These are phyloP conservation scores for Solanum aculeatissimum DNA, from an alignment of 305 asterid species.

Conservation along the genomic window DNA sequence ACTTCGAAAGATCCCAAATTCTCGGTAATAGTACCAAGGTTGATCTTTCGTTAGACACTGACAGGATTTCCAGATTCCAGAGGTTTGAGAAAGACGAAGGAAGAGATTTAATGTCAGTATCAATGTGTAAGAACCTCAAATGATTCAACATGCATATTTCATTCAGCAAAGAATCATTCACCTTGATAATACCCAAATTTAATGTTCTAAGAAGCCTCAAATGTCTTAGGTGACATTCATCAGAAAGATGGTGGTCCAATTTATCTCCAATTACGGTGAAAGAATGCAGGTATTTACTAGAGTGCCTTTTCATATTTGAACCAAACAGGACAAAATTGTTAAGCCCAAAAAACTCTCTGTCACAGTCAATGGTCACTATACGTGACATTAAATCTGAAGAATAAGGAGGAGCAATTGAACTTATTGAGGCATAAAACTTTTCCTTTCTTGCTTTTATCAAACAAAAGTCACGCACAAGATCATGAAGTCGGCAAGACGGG, in stretches of 20 bases:
- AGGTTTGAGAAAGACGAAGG: neutral
- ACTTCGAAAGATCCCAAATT: neutral
- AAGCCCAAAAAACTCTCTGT: neutral
- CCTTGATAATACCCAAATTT: too few relatives aligned
- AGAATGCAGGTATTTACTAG: neutral
- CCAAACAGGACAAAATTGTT: neutral
- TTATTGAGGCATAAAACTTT: neutral
- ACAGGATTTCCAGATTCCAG: neutral
- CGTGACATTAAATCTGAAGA: too few relatives aligned
- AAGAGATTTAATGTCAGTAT: neutral
- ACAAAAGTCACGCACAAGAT: neutral
- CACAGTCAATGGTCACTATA: too few relatives aligned
- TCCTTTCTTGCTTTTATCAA: too few relatives aligned
- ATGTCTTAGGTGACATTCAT: neutral
- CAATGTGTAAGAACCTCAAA: neutral
- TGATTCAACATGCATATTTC: neutral
- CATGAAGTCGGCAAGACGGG: neutral
- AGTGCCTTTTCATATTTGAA: neutral
- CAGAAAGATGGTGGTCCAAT: accelerated
- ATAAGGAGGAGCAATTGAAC: neutral
- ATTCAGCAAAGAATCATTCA: neutral
- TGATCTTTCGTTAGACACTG: accelerated
- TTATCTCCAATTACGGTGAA: accelerated
- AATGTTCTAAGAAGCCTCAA: neutral
- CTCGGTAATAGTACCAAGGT: neutral